Base-by-base conservation (phyloP, 306 rosid species). In the Sicyos baderoa region DNA sequence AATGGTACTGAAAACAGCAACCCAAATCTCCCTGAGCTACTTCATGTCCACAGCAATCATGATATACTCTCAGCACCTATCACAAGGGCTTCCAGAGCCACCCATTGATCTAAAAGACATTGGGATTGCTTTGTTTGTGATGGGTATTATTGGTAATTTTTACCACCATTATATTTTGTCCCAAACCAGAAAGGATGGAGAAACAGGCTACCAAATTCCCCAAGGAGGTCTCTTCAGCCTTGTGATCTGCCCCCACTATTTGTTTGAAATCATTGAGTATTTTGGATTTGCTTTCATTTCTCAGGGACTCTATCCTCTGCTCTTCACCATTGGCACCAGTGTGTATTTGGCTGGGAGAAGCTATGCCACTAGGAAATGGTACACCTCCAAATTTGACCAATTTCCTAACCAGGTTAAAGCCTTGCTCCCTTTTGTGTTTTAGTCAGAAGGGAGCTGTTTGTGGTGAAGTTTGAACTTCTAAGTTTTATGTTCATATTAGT, bases 111-210 rank as follows among this genome's bases (percentile, higher is more conserved):
- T 89, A 7, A 71, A 74, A 71, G 70, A 70, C 70, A 67, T 79
- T 0, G 98, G 98, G 8, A 64, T 84, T 27, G 71, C 25, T 16
- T 0, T 88, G 77, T 93, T 84, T 82, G 25, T 86, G 0, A 25
- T 82, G 2, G 98, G 96, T 22, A 77, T 88, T 16, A 51, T 7
- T 66, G 97, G 97, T n/a, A 89, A 93, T 81, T 82, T 89, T 23
- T 87, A 89, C 75, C 98, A 93, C 78, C 98, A 93, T 74, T 82
- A 12, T 69, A 76, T 88, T 47, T 87, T 93, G 6, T 82, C 96
- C 22, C 74, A 76, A 25, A 72, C 87, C 60, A 86, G 96, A 73
- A 75, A 63, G 66, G 22, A 81, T 44, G 91, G 89, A 48, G 89
- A 80, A 13, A 84, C 76, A 59, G 85, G 85, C 37, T 92, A 92